Evolutionary conservation across 768 basidiomycete genomes (phyloP).

Genomic region (Podaxis mareebaensis): DNA sequence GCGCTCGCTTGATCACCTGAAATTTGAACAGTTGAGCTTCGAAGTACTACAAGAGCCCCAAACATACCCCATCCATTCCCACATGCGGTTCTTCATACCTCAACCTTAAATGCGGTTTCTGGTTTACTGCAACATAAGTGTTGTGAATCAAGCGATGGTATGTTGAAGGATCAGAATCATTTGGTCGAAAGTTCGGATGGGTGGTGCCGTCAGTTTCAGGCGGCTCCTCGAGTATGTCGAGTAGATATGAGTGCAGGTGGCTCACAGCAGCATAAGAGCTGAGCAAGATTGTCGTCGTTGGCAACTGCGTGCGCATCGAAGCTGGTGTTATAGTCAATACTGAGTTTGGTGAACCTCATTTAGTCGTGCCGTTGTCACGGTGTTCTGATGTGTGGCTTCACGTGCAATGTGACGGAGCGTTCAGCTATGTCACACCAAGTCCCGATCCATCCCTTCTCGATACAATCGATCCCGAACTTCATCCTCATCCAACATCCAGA

Average conservation of each 20-base stretch:
- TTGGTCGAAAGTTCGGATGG: slow-evolving; percentile 17
- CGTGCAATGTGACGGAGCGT: neutral
- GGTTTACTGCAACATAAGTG: slow-evolving; percentile 3
- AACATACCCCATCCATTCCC: slow-evolving; percentile 33
- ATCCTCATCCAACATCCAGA: too few species aligned
- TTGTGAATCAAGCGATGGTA: slow-evolving; percentile 31
- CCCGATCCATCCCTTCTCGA: too few species aligned
- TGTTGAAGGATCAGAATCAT: slow-evolving; percentile 25
- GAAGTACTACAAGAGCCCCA: neutral
- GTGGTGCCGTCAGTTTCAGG: neutral
- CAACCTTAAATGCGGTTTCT: neutral
- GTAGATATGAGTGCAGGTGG: slow-evolving; percentile 39
- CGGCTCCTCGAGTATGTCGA: slow-evolving; percentile 31
- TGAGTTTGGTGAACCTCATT: neutral
- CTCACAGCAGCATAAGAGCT: slow-evolving; percentile 45
- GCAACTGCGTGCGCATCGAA: slow-evolving; percentile 11
- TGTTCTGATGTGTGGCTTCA: neutral
- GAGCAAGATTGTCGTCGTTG: slow-evolving; percentile 36
- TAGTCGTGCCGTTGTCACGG: neutral
- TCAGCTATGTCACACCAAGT: neutral
- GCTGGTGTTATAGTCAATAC: neutral
- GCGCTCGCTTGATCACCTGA: slow-evolving; percentile 64
- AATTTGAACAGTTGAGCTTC: neutral
- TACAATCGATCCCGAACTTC: too few species aligned
- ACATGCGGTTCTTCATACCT: slow-evolving; percentile 8